Conservation (phyloP, 306 rosid species). For the Acacia melanoxylon region DNA sequence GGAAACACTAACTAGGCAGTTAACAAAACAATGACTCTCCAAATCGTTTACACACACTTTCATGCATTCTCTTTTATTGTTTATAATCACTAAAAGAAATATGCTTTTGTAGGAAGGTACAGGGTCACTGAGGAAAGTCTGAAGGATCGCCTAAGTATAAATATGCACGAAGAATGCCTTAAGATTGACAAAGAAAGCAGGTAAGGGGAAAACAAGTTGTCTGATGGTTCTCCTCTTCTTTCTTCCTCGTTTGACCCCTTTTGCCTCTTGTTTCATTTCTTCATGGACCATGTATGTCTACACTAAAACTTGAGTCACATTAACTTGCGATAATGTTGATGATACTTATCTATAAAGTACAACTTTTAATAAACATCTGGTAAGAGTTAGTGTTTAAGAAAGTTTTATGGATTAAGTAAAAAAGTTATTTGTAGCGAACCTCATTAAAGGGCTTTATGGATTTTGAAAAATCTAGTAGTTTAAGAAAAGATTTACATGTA, state of each 20-base stretch:
- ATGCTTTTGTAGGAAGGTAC: conserved; percentile 42
- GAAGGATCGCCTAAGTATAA: conserved; percentile 52
- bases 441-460: neutral
- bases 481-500: neutral
- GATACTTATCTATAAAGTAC: neutral
- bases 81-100: neutral
- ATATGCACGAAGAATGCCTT: conserved; percentile 58
- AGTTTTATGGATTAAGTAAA: neutral
- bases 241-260: neutral
- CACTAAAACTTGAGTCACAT: neutral
- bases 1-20: neutral
- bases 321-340: neutral
- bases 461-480: neutral
- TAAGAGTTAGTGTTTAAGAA: neutral
- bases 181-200: conserved; percentile 60
- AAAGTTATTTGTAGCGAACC: neutral
- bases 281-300: neutral
- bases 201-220: conserved; percentile 32
- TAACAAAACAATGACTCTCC: neutral
- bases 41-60: neutral
- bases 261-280: conserved; percentile 7
- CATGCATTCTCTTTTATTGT: neutral
- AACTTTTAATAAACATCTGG: neutral
- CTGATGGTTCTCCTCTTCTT: neutral
- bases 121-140: conserved; percentile 57